Percentiles rank a stretch among this genome's conserved stretches.
These are phyloP conservation scores for Cenchrus fungigraminus DNA, from an alignment of 176 grass and related monocot genomes.

Conservation along the genomic window DNA sequence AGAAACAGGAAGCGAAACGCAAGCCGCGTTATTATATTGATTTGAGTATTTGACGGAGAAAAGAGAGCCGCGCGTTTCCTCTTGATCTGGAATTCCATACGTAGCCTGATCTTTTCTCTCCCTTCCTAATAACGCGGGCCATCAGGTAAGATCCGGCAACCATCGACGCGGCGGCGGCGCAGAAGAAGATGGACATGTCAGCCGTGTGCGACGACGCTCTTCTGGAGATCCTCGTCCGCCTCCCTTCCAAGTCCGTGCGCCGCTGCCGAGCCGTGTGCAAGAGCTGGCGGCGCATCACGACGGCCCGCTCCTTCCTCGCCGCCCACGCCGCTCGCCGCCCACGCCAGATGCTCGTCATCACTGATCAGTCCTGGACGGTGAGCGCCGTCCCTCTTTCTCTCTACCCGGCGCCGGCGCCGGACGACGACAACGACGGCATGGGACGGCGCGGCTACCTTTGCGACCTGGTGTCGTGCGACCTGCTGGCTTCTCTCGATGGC, in stretches of 20 bases:
- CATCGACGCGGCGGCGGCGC: too few relatives aligned
- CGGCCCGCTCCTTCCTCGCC: background rate
- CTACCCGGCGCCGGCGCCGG: too few relatives aligned
- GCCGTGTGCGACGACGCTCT: background rate
- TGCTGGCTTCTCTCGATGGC: background rate
- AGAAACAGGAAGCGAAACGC: too few relatives aligned
- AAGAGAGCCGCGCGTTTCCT: too few relatives aligned
- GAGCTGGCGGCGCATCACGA: background rate
- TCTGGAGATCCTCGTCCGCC: background rate
- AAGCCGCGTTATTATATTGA: too few relatives aligned
- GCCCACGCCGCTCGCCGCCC: background rate
- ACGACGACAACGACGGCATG: background rate
- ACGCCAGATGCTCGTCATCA: background rate
- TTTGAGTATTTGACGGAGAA: too few relatives aligned
- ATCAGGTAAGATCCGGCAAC: too few relatives aligned
- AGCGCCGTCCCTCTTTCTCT: background rate
- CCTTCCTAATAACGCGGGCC: too few relatives aligned
- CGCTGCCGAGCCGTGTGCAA: conserved; percentile 25
- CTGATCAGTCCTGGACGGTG: background rate
- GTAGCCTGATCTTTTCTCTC: too few relatives aligned
- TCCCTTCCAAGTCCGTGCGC: background rate
- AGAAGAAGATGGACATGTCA: background rate
- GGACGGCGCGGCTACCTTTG: background rate
- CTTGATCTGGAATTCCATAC: too few relatives aligned
- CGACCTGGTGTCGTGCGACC: background rate